These are phyloP conservation scores for Phytophthora aleatoria DNA, from an alignment of 352 stramenopile genomes.

Conservation along the genomic window DNA sequence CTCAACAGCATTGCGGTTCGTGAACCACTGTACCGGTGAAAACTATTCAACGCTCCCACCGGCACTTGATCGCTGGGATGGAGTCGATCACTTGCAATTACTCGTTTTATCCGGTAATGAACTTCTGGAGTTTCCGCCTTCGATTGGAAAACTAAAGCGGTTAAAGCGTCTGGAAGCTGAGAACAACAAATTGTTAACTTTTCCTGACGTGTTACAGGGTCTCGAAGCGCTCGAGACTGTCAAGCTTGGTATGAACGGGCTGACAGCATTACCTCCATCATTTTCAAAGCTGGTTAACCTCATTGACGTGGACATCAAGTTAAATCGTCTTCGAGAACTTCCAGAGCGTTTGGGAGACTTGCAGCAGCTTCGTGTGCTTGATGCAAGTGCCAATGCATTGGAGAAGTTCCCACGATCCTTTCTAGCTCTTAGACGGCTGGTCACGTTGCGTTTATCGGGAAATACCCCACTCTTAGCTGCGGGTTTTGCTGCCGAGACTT, in stretches of 20 bases:
- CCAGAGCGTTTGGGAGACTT: conserved; percentile 55
- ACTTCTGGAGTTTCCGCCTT: conserved; percentile 60
- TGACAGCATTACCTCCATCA: conserved; percentile 53
- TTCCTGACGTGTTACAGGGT: conserved; percentile 62
- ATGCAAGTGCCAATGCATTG: conserved; percentile 68
- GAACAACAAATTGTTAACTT: conserved; percentile 65
- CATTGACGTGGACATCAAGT: conserved; percentile 71
- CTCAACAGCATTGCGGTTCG: conserved; percentile 52
- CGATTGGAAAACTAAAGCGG: conserved; percentile 59
- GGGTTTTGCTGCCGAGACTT: conserved; percentile 45
- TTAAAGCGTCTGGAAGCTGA: conserved; percentile 68
- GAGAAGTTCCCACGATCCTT: conserved; percentile 54
- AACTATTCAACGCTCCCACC: conserved; percentile 40
- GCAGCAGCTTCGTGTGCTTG: conserved; percentile 41
- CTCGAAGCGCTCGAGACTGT: conserved; percentile 52
- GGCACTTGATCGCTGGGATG: conserved; percentile 57
- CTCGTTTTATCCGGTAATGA: conserved; percentile 70
- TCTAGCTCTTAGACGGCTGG: conserved; percentile 51
- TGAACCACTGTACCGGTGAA: conserved; percentile 51
- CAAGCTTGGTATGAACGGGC: conserved; percentile 62
- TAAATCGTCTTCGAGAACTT: conserved; percentile 64
- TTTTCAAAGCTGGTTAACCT: conserved; percentile 57
- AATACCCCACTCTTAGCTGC: conserved; percentile 45
- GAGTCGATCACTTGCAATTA: conserved; percentile 44
- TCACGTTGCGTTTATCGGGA: conserved; percentile 51